These are phyloP conservation scores for Backusella liffmaniae DNA, from an alignment of 192 early-diverging fungal species.

Conservation along the genomic window DNA sequence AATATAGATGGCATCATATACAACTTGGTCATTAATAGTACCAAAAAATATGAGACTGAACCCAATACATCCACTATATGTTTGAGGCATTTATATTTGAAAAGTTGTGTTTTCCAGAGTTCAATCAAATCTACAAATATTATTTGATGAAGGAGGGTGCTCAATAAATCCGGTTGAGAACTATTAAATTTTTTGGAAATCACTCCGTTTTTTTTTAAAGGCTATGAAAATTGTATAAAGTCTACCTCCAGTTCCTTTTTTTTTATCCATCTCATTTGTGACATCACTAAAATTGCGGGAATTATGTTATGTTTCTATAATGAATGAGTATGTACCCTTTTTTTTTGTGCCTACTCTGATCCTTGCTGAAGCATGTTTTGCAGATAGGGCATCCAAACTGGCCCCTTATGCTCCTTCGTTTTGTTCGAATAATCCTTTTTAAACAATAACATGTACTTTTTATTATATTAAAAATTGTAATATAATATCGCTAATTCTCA, in stretches of 20 bases:
- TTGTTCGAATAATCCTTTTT: too few species aligned
- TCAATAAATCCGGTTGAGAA: too few species aligned
- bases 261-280: not conserved
- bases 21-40: not conserved
- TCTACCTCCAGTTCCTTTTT: not conserved
- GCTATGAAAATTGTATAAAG: not conserved
- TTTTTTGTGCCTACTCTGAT: not conserved
- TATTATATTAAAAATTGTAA: too few species aligned
- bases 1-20: too few species aligned
- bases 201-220: not conserved
- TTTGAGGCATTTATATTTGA: not conserved
- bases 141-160: too few species aligned
- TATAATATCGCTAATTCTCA: not conserved
- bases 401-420: too few species aligned
- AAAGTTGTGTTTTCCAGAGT: not conserved
- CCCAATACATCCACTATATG: not conserved
- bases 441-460: too few species aligned
- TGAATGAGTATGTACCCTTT: not conserved
- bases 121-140: too few species aligned
- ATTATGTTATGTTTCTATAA: not conserved
- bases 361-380: not conserved
- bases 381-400: too few species aligned
- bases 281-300: not conserved
- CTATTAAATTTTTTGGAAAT: too few species aligned
- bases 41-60: not conserved